Conservation (phyloP, 345 rosid species). For the Euphorbia pulcherrima region DNA sequence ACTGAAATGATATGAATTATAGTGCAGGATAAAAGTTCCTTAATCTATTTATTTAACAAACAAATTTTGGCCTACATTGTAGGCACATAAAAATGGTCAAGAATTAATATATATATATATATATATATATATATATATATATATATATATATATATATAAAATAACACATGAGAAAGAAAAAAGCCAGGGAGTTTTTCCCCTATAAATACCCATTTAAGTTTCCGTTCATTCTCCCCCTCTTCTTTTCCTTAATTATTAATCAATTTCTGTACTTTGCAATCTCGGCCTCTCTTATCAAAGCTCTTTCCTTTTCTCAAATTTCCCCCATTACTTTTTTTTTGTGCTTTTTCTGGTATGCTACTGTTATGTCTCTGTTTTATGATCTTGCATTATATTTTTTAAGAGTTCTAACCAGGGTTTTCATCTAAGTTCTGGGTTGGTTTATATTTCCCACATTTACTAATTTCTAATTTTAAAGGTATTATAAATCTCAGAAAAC, state of each 20-base stretch:
- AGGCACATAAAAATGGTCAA: neutral
- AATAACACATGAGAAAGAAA: neutral
- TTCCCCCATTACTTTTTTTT: neutral
- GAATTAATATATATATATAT: too few relatives aligned
- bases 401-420: slow-evolving; percentile 7
- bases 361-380: slow-evolving; percentile 7
- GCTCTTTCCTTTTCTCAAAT: neutral
- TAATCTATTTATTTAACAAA: slow-evolving; percentile 4
- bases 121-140: too few relatives aligned
- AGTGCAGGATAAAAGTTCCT: too few relatives aligned
- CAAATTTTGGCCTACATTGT: slow-evolving; percentile 10
- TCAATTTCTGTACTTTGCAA: slow-evolving; percentile 2
- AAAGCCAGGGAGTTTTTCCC: slow-evolving; percentile 9
- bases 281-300: slow-evolving; percentile 1
- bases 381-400: slow-evolving; percentile 6
- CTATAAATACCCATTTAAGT: slow-evolving; percentile 36
- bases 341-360: slow-evolving; percentile 25
- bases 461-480: neutral
- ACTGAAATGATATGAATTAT: too few relatives aligned
- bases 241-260: slow-evolving; percentile 1
- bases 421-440: neutral
- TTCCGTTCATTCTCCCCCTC: slow-evolving; percentile 32
- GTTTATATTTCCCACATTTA: neutral
- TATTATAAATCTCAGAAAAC: neutral
- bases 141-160: too few relatives aligned